These are phyloP conservation scores for Gentiana macrophylla DNA, from an alignment of 257 asterid genomes.

Conservation along the genomic window DNA sequence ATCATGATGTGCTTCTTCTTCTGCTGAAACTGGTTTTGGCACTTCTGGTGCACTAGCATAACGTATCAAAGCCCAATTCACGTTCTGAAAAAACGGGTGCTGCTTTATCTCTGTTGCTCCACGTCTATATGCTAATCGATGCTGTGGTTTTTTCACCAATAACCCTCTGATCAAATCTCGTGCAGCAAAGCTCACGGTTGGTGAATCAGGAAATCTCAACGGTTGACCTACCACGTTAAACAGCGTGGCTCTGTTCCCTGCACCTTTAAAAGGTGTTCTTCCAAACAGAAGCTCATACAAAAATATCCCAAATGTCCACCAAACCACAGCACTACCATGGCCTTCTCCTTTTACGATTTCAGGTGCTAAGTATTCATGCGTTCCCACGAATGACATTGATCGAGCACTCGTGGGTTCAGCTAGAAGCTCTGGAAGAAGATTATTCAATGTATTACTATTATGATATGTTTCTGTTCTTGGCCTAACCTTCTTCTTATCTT, in stretches of 20 bases:
- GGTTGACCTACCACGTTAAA: conserved; percentile 39
- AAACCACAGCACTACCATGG: conserved; percentile 39
- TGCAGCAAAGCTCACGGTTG: conserved; percentile 31
- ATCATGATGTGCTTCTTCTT: too few species aligned
- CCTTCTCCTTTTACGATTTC: conserved; percentile 41
- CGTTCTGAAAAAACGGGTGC: conserved; percentile 37
- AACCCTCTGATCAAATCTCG: conserved; percentile 33
- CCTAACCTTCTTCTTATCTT: conserved; percentile 37
- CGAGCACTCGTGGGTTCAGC: conserved; percentile 40
- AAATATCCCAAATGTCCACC: conserved; percentile 41
- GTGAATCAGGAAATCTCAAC: conserved; percentile 32
- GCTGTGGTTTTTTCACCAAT: conserved; percentile 34
- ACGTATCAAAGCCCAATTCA: conserved; percentile 35
- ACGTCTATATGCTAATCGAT: conserved; percentile 33
- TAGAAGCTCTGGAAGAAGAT: conserved; percentile 35
- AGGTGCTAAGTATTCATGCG: conserved; percentile 41
- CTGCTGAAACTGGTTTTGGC: conserved; percentile 31
- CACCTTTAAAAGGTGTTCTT: conserved; percentile 34
- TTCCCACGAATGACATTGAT: conserved; percentile 38
- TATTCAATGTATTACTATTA: too few species aligned
- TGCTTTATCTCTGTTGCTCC: conserved; percentile 44
- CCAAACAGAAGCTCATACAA: conserved; percentile 32
- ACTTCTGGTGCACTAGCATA: conserved; percentile 39
- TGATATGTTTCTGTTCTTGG: conserved; percentile 25
- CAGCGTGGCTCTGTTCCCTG: conserved; percentile 36